phyloP scores from a whole-genome alignment of 768 basidiomycete genomes.

The Kwoniella sp. region DNA sequence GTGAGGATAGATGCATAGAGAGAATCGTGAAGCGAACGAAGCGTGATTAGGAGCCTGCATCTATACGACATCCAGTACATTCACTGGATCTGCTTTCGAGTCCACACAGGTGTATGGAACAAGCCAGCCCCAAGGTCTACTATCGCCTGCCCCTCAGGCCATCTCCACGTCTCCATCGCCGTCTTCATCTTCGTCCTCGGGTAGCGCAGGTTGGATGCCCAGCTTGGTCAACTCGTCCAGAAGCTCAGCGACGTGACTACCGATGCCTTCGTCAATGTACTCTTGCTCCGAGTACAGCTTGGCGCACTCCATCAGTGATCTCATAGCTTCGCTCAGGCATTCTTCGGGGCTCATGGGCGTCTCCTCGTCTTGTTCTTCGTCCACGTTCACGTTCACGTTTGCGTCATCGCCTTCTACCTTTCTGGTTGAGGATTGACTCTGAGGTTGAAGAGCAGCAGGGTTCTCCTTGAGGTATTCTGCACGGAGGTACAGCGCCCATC shows the following conservation, averaged over 20 bases:
- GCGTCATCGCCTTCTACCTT: conserved; percentile 61
- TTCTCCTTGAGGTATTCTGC: conserved; percentile 43
- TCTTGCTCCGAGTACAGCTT: conserved; percentile 73
- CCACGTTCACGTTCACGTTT: too few relatives aligned
- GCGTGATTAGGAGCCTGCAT: too few relatives aligned
- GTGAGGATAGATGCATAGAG: too few relatives aligned
- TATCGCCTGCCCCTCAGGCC: conserved; percentile 30
- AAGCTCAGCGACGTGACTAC: conserved; percentile 75
- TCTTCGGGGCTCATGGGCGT: conserved; percentile 68
- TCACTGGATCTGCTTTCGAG: too few relatives aligned
- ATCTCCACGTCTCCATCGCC: conserved; percentile 69
- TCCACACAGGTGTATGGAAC: too few relatives aligned
- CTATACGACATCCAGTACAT: too few relatives aligned
- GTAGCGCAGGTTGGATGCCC: conserved; percentile 68
- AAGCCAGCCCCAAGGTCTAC: too few relatives aligned
- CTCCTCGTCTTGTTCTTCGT: conserved; percentile 17
- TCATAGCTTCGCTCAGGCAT: conserved; percentile 73
- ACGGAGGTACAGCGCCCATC: conserved; percentile 82
- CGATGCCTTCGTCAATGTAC: conserved; percentile 73
- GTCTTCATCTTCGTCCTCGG: conserved; percentile 63
- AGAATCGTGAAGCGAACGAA: too few relatives aligned
- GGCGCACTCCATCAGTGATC: conserved; percentile 81
- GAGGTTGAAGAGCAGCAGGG: conserved; percentile 18
- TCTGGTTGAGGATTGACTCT: not conserved
- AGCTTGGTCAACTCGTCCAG: conserved; percentile 67